Percentiles rank a stretch among this genome's conserved stretches.
Conservation (phyloP, 441 rosid species). For the Theobroma grandiflorum region DNA sequence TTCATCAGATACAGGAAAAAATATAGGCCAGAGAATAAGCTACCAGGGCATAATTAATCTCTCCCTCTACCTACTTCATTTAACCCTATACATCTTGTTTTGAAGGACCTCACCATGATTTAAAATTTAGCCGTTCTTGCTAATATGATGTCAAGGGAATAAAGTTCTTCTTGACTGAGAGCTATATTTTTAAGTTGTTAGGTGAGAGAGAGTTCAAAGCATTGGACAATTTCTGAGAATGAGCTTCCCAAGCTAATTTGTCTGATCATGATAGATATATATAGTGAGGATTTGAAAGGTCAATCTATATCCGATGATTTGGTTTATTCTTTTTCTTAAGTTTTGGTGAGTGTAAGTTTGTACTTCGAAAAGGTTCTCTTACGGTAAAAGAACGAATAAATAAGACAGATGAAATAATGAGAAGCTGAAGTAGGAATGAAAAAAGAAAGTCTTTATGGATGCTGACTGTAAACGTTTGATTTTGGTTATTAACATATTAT, state of each 20-base stretch:
- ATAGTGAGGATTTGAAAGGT: neutral
- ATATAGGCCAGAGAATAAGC: neutral
- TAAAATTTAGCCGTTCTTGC: neutral
- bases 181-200: neutral
- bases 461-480: no score
- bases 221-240: conserved; percentile 5
- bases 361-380: no score
- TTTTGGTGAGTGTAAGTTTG: neutral
- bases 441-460: no score
- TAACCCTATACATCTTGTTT: neutral
- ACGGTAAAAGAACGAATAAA: no score
- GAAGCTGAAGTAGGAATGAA: no score
- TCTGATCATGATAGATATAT: neutral
- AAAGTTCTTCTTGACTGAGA: neutral
- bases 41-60: neutral
- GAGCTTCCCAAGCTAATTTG: conserved; percentile 15
- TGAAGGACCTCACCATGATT: neutral
- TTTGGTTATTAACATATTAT: no score
- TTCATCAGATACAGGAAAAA: neutral
- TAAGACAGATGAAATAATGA: no score
- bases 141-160: neutral
- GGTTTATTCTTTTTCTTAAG: neutral
- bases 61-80: neutral
- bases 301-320: neutral
- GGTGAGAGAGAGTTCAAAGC: conserved; percentile 18